Evolutionary conservation across 805 yeast genomes (phyloP), one percentile per base, ranked within the genome.

Genomic region (Kodamaea kakaduensis): DNA sequence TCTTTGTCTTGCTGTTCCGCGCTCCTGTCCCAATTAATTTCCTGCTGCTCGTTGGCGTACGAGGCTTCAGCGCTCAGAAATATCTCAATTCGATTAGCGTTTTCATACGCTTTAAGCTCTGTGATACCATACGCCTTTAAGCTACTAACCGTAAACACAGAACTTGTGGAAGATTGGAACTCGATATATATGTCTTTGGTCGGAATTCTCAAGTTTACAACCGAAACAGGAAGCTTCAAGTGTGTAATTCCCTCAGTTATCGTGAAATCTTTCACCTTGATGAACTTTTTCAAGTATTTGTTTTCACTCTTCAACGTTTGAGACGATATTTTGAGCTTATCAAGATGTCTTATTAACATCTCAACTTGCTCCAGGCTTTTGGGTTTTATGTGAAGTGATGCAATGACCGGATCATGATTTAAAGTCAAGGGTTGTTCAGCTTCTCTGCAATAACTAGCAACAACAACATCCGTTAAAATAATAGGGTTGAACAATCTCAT

Each of bases 401-500:
- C 29, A 6, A 26, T 16, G 3, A 13, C 18, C 9, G 29, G n/a
- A 9, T 19, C 29, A n/a, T n/a, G n/a, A n/a, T n/a, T n/a, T n/a
- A n/a, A n/a, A n/a, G n/a, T n/a, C n/a, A 9, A 7, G 27, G 27
- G 18, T 14, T 15, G 27, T 9, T 13, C 12, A 13, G 13, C 6
- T 25, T 17, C 16, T n/a, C 29, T 4, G 9, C 12, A 12, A 16
- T 15, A 18, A 9, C 19, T 16, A 6, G 19, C 50, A 6, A 67
- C 21, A 1, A 64, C 38, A 5, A 67, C 15, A 41, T 67, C 70
- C 4, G 69, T 63, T 12, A 65, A 40, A 6, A 67, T 54, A 3
- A 63, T 44, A 2, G 65, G 43, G 19, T 46, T 46, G 23, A 56
- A 52, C 23, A 67, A 40, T 23, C 68, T 50, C 8, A 67, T 41